phyloP scores from a whole-genome alignment of 768 basidiomycete genomes.

The Pulveroboletus frians region DNA sequence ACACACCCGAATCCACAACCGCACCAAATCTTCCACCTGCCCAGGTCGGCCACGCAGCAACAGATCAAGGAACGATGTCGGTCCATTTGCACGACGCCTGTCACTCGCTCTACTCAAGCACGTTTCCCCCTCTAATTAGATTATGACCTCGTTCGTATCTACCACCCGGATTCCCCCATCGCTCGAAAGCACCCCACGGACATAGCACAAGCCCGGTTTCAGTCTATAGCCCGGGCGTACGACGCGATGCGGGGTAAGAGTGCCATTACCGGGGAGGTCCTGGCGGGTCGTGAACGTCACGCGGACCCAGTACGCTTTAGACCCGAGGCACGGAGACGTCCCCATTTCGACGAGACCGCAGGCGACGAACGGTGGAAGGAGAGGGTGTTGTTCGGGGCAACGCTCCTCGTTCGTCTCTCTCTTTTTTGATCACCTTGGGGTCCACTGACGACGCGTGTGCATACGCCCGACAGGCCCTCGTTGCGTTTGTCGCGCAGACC shows the following conservation, averaged over 20 bases:
- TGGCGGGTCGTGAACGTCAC: slow-evolving; percentile 13
- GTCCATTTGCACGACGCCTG: slow-evolving; percentile 15
- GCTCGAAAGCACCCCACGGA: slow-evolving; percentile 41
- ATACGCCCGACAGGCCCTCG: slow-evolving; percentile 26
- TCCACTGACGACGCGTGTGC: neutral
- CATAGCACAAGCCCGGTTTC: slow-evolving; percentile 59
- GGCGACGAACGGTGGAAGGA: slow-evolving; percentile 68
- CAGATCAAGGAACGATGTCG: slow-evolving; percentile 58
- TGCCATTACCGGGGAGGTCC: slow-evolving; percentile 16
- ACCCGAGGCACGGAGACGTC: slow-evolving; percentile 33
- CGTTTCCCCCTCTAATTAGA: slow-evolving; percentile 36
- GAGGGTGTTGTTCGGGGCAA: slow-evolving; percentile 49
- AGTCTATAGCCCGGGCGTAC: slow-evolving; percentile 65
- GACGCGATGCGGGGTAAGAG: slow-evolving; percentile 53
- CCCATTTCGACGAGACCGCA: slow-evolving; percentile 41
- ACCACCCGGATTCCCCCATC: slow-evolving; percentile 67
- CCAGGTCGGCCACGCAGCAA: slow-evolving; percentile 42
- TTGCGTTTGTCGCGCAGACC: slow-evolving; percentile 32
- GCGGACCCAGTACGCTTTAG: slow-evolving; percentile 40
- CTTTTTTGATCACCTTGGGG: neutral
- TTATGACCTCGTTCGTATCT: slow-evolving; percentile 73
- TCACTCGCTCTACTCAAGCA: slow-evolving; percentile 1
- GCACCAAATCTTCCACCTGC: slow-evolving; percentile 60
- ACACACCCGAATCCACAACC: slow-evolving; percentile 47
- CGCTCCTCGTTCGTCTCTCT: slow-evolving; percentile 40